A percentile compares a stretch with the other conserved stretches of the same genome.
phyloP scores from a whole-genome alignment of 139 green algal species.

The Chlamydomonas asymmetrica region DNA sequence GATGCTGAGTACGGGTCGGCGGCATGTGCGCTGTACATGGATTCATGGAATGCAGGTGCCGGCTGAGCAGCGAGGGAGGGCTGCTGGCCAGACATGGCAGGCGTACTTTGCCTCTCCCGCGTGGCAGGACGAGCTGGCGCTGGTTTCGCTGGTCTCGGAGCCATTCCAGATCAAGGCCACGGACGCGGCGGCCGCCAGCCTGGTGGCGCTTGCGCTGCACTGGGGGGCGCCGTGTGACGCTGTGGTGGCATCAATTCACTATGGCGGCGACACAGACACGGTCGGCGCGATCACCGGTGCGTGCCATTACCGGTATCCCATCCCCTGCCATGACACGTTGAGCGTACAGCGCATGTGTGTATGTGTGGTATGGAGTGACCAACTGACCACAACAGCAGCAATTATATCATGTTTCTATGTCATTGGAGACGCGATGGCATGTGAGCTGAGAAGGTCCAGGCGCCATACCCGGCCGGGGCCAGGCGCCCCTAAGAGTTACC shows the following conservation, averaged over 20 bases:
- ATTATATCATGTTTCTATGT: no score
- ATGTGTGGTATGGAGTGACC: background rate
- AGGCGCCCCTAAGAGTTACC: no score
- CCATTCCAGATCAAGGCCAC: conserved; percentile 43
- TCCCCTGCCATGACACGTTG: background rate
- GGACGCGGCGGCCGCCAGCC: conserved; percentile 27
- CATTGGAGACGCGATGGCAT: no score
- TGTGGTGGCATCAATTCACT: conserved; percentile 42
- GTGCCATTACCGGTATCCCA: background rate
- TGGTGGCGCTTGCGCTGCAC: conserved; percentile 35
- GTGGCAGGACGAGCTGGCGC: conserved; percentile 30
- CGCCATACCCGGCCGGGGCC: no score
- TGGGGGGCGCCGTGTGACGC: conserved; percentile 23
- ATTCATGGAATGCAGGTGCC: background rate
- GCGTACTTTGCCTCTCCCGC: conserved; percentile 12
- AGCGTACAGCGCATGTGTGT: background rate
- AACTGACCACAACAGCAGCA: no score
- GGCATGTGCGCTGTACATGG: background rate
- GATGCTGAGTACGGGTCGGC: background rate
- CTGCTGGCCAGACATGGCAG: conserved; percentile 1
- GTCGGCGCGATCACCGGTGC: conserved; percentile 43
- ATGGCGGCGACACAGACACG: conserved; percentile 50
- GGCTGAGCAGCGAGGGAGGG: background rate
- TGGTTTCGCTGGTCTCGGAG: conserved; percentile 1
- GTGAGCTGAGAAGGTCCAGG: no score